A percentile compares a stretch with the other conserved stretches of the same genome.
Conservation (phyloP, 2,329 filamentous ascomycete genomes). For the Leptoxyphium fumago region DNA sequence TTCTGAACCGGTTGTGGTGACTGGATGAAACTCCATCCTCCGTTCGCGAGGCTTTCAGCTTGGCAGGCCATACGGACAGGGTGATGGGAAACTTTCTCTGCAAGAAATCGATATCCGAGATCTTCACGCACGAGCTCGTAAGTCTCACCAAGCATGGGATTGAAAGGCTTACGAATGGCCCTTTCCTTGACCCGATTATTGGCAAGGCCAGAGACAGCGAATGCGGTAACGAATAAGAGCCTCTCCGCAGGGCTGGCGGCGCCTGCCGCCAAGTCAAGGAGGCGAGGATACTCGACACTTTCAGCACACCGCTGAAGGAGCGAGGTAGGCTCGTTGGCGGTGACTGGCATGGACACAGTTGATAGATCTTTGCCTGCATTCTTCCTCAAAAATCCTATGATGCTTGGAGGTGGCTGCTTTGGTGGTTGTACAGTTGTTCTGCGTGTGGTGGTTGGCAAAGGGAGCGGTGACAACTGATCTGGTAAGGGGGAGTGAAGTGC, state of each 20-base stretch:
- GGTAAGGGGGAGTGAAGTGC: conserved; percentile 59
- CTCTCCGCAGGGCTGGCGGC: conserved; percentile 46
- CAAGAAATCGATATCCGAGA: conserved; percentile 75
- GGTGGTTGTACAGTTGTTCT: conserved; percentile 58
- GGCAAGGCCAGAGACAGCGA: conserved; percentile 78
- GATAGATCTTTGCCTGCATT: conserved; percentile 97
- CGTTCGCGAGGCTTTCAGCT: conserved; percentile 47
- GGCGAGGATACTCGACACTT: conserved; percentile 74
- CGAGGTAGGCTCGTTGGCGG: conserved; percentile 84
- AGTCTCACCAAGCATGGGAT: conserved; percentile 90
- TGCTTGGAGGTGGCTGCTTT: conserved; percentile 67
- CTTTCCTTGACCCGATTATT: conserved; percentile 74
- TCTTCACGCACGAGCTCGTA: conserved; percentile 84
- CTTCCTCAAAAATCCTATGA: conserved; percentile 89
- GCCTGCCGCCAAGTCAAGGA: conserved; percentile 59
- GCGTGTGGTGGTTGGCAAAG: conserved; percentile 51
- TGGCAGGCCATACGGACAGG: conserved; percentile 88
- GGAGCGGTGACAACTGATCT: conserved; percentile 63
- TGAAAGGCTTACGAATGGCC: conserved; percentile 90
- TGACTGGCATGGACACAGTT: conserved; percentile 94
- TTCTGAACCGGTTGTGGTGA: conserved; percentile 83
- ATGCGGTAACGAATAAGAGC: conserved; percentile 73
- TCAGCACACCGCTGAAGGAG: conserved; percentile 80
- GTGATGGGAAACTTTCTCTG: conserved; percentile 87
- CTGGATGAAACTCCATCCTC: conserved; percentile 77